These are phyloP conservation scores for Dactylonectria estremocensis DNA, from an alignment of 2,329 filamentous ascomycete genomes.

Conservation along the genomic window DNA sequence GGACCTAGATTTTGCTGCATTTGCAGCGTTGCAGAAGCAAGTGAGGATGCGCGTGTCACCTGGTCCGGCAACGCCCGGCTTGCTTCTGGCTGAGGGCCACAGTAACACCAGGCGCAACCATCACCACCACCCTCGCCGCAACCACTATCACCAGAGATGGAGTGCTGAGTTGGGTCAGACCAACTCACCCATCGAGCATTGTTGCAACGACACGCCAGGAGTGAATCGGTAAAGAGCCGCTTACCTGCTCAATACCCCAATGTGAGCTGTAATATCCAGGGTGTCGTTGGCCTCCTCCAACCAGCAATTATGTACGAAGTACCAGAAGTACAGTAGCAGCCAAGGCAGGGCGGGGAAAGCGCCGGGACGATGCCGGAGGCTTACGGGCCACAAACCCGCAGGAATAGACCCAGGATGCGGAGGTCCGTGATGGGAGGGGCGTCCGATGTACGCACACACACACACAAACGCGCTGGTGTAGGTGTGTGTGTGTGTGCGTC, in stretches of 20 bases:
- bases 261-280: not conserved
- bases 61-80: conserved; percentile 26
- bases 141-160: conserved; percentile 1
- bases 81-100: conserved; percentile 8
- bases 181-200: not conserved
- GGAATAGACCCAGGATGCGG: conserved; percentile 26
- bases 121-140: not conserved
- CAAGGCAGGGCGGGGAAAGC: conserved; percentile 4
- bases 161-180: not conserved
- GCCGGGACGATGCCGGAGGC: conserved; percentile 23
- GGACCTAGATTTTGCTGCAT: conserved; percentile 32
- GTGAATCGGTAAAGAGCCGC: not conserved
- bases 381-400: conserved; percentile 25
- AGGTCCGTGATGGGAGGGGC: conserved; percentile 19
- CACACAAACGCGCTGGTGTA: not conserved
- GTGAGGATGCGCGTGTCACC: conserved; percentile 20
- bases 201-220: not conserved
- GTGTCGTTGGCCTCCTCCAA: not conserved
- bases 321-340: conserved; percentile 7
- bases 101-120: conserved; percentile 1
- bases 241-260: not conserved
- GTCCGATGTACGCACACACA: too few species aligned
- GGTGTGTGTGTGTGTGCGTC: conserved; percentile 17
- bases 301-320: not conserved
- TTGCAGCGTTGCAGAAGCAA: conserved; percentile 6